Conservation (phyloP, 2,329 filamentous ascomycete species). For the Pyrenophora tritici-repentis region DNA sequence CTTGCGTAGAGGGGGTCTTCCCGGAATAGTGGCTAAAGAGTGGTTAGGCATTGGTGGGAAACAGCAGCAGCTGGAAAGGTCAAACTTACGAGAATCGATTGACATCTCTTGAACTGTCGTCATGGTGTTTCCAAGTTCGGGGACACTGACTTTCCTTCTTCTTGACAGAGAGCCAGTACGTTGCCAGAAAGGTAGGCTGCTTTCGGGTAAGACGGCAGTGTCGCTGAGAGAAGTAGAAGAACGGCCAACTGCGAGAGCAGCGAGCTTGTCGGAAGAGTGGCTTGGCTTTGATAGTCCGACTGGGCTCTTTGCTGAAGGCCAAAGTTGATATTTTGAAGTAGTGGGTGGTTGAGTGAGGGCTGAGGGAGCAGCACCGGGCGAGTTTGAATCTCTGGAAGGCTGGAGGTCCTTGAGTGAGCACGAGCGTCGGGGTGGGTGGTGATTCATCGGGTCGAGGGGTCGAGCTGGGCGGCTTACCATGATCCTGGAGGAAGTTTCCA, state of each 20-base stretch:
- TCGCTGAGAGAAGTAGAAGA: constrained; percentile 49
- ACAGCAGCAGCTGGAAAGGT: neutral
- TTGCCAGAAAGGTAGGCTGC: constrained; percentile 41
- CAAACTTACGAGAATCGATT: constrained; percentile 48
- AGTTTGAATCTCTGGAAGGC: constrained; percentile 30
- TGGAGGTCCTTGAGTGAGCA: constrained; percentile 44
- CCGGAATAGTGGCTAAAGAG: constrained; percentile 47
- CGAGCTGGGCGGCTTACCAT: constrained; percentile 34
- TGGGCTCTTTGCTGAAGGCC: constrained; percentile 43
- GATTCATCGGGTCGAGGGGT: constrained; percentile 36
- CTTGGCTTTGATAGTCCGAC: constrained; percentile 25
- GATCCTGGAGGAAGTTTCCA: constrained; percentile 41
- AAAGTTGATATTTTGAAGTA: constrained; percentile 44
- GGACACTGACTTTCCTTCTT: constrained; percentile 49
- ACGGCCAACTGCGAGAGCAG: constrained; percentile 45
- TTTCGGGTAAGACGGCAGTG: constrained; percentile 42
- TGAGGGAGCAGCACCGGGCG: constrained; percentile 33
- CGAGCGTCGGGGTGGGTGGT: constrained; percentile 39
- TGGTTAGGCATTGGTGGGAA: constrained; percentile 18
- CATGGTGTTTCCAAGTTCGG: constrained; percentile 47
- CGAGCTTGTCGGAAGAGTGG: constrained; percentile 38
- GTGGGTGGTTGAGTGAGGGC: constrained; percentile 28
- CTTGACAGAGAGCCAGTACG: constrained; percentile 46
- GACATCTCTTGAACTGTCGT: constrained; percentile 46
- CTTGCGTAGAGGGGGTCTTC: constrained; percentile 46